Evolutionary conservation across 495 filamentous ascomycete genomes (phyloP), one percentile per base, ranked within the genome.

Genomic region (Podospora conica): DNA sequence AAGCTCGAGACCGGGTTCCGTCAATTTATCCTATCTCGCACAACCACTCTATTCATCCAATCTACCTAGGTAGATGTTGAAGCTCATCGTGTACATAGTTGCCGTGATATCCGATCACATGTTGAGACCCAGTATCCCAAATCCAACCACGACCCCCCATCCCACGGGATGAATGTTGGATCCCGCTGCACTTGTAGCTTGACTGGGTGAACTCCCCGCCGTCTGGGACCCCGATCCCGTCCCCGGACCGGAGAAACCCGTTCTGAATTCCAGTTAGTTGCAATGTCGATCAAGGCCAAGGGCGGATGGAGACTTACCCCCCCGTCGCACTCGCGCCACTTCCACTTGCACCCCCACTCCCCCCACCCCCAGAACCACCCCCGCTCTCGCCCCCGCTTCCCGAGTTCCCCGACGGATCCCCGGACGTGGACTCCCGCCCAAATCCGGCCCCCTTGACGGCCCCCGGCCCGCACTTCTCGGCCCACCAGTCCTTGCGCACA

Each of bases 91-190:
- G 0, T 48, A 12, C 29, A 33, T 12, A 11, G 10, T 2, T n/a
- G n/a, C 29, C 2, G 9, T 12, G 6, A 48, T 7, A 28, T 3
- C 15, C 11, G 3, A 22, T 48, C 22, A 61, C 58, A 61, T 20
- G 61, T 54, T 63, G 9, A 63, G n/a, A 11, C 61, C 48, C 20
- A 63, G 10, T 40, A 63, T 55, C 48, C 61, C 61, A 27, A 63
- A 21, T 12, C 61, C 61, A 31, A 55, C 33, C 23, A 63, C 20
- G 31, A 63, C 15, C 25, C 33, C 48, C 61, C 61, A 63, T 8
- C 22, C 21, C 27, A 15, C 33, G 4, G 53, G 22, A 15, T 28
- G 11, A 20, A 27, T 31, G 15, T 40, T 23, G 4, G 22, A 22
- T 8, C 22, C 61, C 22, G 61, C 61, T 28, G 61, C 48, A 15